Evolutionary conservation across 345 rosid species (phyloP), one percentile per base, ranked within the genome.

Genomic region (Lumnitzera racemosa): DNA sequence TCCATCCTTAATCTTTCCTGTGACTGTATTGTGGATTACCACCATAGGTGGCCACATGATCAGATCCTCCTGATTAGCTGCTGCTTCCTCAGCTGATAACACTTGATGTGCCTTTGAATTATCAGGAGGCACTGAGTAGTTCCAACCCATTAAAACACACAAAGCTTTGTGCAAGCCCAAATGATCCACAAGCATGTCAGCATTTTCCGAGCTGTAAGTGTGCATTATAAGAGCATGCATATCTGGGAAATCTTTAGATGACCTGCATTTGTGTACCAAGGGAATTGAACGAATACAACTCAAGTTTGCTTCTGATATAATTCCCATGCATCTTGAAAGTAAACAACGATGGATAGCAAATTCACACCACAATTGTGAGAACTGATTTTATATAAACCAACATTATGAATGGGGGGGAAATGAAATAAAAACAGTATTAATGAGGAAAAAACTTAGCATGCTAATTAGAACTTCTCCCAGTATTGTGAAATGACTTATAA

Each of bases 1-100:
- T 49, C 95, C 91, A 58, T 95, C 99, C 76, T 86, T 90, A 73
- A 92, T 83, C 77, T 85, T 95, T 64, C 98, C 99, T 46, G 95
- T 90, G 67, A 82, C 64, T 36, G 99, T 95, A 72, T 95, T 95
- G 71, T 88, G 96, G 74, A 95, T 75, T 65, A 95, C 82, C 73
- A 95, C 91, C 76, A 74, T 61, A 31, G 99, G 99, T 43, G 99
- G 99, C 99, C 99, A 95, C 70, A 95, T 63, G 74, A 90, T 83
- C 73, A 90, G 76, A 81, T 90, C 96, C 64, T 88, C 91, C 78
- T 62, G 96, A 76, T 85, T 86, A 65, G 80, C 76, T 53, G 88
- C 78, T 75, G 88, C 95, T 76, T 80, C 84, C 70, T 78, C 84
- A 65, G 84, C 84, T 67, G 89, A 83, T 72, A 90, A 75, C 62